Percentiles rank a stretch among this genome's conserved stretches.
These are phyloP conservation scores for Rubia tinctorum DNA, from an alignment of 305 asterid species.

Conservation along the genomic window DNA sequence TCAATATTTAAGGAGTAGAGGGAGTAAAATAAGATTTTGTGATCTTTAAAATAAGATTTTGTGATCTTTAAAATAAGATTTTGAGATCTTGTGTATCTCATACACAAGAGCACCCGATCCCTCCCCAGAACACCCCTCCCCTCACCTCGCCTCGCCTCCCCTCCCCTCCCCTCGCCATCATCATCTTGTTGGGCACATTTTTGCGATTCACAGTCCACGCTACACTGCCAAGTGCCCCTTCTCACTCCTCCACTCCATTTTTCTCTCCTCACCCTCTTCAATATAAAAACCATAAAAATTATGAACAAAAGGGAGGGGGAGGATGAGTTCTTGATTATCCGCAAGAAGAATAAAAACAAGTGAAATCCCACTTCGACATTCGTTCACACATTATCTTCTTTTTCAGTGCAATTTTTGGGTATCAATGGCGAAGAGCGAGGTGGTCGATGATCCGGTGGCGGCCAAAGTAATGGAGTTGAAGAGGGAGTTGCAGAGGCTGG, in stretches of 20 bases:
- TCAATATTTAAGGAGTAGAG: too few species aligned
- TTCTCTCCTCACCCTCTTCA: neutral
- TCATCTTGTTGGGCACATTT: slow-evolving; percentile 29
- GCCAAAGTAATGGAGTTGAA: slow-evolving; percentile 52
- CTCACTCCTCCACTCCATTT: neutral
- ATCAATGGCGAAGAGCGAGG: slow-evolving; percentile 61
- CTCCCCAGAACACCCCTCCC: neutral
- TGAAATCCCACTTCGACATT: neutral
- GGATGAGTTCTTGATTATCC: neutral
- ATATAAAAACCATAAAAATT: neutral
- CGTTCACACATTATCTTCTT: neutral
- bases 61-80: too few species aligned
- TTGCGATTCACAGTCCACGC: slow-evolving; percentile 17
- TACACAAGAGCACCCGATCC: neutral
- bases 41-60: too few species aligned
- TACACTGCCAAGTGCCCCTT: slow-evolving; percentile 3
- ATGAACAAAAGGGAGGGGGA: neutral
- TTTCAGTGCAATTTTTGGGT: neutral
- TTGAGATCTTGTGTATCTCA: too few species aligned
- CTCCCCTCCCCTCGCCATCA: neutral
- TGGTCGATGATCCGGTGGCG: slow-evolving; percentile 43
- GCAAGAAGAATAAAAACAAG: neutral
- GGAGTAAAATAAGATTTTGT: too few species aligned
- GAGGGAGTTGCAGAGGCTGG: slow-evolving; percentile 60
- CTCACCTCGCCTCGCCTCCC: neutral